phyloP scores from a whole-genome alignment of 2,329 filamentous ascomycete species.

The Decorospora gaudefroyi region DNA sequence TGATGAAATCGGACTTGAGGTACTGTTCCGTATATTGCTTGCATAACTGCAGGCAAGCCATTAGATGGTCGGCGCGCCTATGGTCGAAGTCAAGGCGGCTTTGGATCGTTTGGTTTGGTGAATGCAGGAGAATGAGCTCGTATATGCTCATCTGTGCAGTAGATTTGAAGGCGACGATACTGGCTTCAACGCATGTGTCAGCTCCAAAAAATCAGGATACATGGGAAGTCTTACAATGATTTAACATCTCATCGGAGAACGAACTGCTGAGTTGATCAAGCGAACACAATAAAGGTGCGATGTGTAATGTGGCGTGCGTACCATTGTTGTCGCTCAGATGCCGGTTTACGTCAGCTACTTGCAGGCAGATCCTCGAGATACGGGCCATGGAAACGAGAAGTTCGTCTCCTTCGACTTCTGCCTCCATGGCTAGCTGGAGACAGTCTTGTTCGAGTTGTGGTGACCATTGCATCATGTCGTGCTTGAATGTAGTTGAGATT shows the following conservation, averaged over 20 bases:
- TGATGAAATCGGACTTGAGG: slow-evolving; percentile 12
- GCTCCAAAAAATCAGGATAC: not conserved
- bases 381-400: slow-evolving; percentile 53
- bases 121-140: slow-evolving; percentile 19
- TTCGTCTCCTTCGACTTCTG: slow-evolving; percentile 57
- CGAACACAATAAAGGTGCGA: slow-evolving; percentile 17
- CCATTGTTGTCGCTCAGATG: too few species aligned
- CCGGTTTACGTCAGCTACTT: too few species aligned
- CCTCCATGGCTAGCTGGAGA: slow-evolving; percentile 51
- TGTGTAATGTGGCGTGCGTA: slow-evolving; percentile 18
- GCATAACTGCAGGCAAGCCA: slow-evolving; percentile 14
- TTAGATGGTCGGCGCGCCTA: slow-evolving; percentile 22
- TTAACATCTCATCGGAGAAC: slow-evolving; percentile 11
- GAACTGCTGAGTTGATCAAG: slow-evolving; percentile 15
- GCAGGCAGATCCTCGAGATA: slow-evolving; percentile 27
- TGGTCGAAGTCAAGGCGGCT: slow-evolving; percentile 3
- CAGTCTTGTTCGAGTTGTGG: slow-evolving; percentile 63
- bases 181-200: slow-evolving; percentile 9
- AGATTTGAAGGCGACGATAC: slow-evolving; percentile 17
- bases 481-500: slow-evolving; percentile 20
- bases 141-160: slow-evolving; percentile 22
- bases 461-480: slow-evolving; percentile 62
- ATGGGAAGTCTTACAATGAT: slow-evolving; percentile 21
- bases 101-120: not conserved
- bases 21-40: slow-evolving; percentile 18